Percentiles rank a stretch among this genome's conserved stretches.
These are phyloP conservation scores for Gnomoniopsis smithogilvyi DNA, from an alignment of 2,329 filamentous ascomycete species.

Conservation along the genomic window DNA sequence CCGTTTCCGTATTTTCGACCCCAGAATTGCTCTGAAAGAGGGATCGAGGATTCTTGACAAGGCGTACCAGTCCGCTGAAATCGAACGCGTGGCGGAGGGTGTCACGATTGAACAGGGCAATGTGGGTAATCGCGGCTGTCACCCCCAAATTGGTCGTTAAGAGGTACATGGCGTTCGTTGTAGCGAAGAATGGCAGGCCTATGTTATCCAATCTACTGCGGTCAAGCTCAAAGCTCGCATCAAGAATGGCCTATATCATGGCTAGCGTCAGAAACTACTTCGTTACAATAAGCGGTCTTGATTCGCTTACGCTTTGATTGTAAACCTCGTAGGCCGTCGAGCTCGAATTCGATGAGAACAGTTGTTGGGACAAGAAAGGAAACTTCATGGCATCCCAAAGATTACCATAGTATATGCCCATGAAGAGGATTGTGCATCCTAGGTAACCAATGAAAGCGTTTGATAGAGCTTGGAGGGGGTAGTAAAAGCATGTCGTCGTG, in stretches of 20 bases:
- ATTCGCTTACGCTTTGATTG: conserved; percentile 33
- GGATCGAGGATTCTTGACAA: background rate
- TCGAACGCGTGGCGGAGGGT: conserved; percentile 35
- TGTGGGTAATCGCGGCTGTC: conserved; percentile 43
- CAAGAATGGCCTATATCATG: conserved; percentile 30
- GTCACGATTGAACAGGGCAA: conserved; percentile 36
- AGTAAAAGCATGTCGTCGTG: conserved; percentile 31
- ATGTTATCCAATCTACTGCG: conserved; percentile 27
- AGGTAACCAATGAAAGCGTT: conserved; percentile 35
- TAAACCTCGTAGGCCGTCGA: conserved; percentile 32
- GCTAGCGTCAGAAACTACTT: background rate
- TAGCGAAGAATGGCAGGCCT: conserved; percentile 40
- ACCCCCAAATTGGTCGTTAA: conserved; percentile 42
- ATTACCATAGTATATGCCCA: conserved; percentile 38
- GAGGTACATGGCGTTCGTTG: conserved; percentile 36
- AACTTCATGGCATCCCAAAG: conserved; percentile 31
- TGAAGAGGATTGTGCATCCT: conserved; percentile 32
- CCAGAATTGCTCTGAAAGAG: conserved; percentile 17
- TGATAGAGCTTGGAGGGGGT: conserved; percentile 33
- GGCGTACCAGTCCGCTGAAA: background rate
- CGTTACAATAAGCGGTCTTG: background rate
- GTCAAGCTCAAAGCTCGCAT: conserved; percentile 35
- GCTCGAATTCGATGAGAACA: conserved; percentile 36
- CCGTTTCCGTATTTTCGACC: conserved; percentile 20
- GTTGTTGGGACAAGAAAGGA: conserved; percentile 33